Evolutionary conservation across 1,284 basidiomycete species (phyloP).

Genomic region (Fomitiporia mediterranea): DNA sequence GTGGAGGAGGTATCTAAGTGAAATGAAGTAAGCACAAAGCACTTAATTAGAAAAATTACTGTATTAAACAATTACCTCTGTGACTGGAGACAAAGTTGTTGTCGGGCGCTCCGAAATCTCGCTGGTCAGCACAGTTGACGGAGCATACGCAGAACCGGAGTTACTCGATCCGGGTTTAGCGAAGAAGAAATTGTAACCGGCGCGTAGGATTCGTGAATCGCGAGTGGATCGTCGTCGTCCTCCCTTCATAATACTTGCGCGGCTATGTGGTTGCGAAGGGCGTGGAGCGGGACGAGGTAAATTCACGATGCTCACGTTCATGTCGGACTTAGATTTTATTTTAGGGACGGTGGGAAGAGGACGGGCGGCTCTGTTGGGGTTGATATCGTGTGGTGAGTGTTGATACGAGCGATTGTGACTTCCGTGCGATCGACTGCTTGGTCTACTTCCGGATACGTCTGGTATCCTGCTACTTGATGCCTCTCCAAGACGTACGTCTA

Average conservation of each 20-base stretch:
- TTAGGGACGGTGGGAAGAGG: not conserved
- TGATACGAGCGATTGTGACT: not conserved
- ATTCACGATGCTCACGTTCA: not conserved
- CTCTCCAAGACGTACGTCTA: not conserved
- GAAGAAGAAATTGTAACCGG: conserved; percentile 18
- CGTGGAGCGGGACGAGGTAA: not conserved
- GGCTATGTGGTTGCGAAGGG: not conserved
- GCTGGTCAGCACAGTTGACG: conserved; percentile 16
- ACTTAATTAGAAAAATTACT: not conserved
- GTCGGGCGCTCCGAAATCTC: conserved; percentile 17
- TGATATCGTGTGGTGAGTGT: not conserved
- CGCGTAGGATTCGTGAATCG: conserved; percentile 16
- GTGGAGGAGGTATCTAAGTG: conserved; percentile 11
- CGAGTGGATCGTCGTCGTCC: conserved; percentile 8
- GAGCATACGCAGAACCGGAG: conserved; percentile 18
- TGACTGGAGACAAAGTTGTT: conserved; percentile 15
- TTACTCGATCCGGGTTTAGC: conserved; percentile 17
- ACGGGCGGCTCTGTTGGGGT: not conserved
- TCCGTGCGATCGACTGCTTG: not conserved
- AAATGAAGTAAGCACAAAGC: not conserved
- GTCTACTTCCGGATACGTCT: not conserved
- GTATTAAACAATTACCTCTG: conserved; percentile 3
- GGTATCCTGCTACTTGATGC: conserved; percentile 2
- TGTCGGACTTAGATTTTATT: not conserved
- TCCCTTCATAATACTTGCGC: not conserved